Evolutionary conservation across 495 filamentous ascomycete genomes (phyloP).

Genomic region (Penicillium steckii): DNA sequence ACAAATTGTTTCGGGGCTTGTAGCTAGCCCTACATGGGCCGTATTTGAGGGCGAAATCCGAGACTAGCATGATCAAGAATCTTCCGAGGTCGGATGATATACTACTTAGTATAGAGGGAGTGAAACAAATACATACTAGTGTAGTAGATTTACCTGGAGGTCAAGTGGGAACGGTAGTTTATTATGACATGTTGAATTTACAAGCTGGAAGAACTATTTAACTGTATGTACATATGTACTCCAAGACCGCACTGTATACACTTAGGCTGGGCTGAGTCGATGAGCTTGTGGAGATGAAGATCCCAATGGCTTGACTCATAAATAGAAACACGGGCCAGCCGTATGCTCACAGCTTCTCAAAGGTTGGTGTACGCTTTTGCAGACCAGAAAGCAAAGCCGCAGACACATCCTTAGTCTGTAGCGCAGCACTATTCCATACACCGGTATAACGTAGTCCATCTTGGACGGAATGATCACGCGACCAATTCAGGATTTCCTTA

Average conservation of each 20-base stretch:
- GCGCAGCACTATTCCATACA: slow-evolving; percentile 79
- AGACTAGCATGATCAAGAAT: background rate
- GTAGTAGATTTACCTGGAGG: too few relatives aligned
- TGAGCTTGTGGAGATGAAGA: background rate
- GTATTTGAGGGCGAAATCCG: background rate
- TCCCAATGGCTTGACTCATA: background rate
- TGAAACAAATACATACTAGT: too few relatives aligned
- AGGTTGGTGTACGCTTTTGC: slow-evolving; percentile 76
- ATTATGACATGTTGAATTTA: too few relatives aligned
- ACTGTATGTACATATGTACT: background rate
- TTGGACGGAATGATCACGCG: slow-evolving; percentile 70
- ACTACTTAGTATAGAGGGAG: too few relatives aligned
- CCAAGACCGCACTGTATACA: background rate
- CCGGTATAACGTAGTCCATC: slow-evolving; percentile 82
- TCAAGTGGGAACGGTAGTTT: too few relatives aligned
- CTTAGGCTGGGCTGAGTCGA: background rate
- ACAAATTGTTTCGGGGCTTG: background rate
- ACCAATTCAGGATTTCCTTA: slow-evolving; percentile 88
- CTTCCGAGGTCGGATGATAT: too few relatives aligned
- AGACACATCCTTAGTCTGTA: slow-evolving; percentile 79
- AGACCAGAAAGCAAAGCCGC: slow-evolving; percentile 72
- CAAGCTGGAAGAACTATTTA: too few relatives aligned
- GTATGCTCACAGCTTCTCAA: slow-evolving; percentile 72
- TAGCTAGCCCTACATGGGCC: background rate
- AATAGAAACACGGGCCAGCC: background rate